A percentile compares a stretch with the other conserved stretches of the same genome.
phyloP scores from a whole-genome alignment of 148 eudicot genomes.

The Chenopodium berlandieri region DNA sequence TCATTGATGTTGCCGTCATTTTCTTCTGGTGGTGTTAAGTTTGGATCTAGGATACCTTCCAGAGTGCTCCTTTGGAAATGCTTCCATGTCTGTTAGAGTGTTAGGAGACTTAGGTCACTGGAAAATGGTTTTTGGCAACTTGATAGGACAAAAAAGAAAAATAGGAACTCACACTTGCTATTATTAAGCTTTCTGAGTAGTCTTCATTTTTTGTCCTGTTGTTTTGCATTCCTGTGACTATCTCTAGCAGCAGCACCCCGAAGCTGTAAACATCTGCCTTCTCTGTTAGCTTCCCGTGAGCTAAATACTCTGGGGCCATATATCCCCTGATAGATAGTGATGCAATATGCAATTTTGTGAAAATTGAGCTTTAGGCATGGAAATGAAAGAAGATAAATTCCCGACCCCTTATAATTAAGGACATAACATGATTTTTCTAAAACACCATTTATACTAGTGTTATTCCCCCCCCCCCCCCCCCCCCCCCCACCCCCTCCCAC shows the following conservation, averaged over 20 bases:
- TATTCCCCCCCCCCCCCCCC: too few species aligned
- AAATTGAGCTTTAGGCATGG: background rate
- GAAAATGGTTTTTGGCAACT: constrained; percentile 1
- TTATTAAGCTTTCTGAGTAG: constrained; percentile 28
- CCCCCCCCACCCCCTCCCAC: background rate
- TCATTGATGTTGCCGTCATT: background rate
- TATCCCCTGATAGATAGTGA: constrained; percentile 38
- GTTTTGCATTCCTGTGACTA: constrained; percentile 49
- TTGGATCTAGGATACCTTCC: constrained; percentile 48
- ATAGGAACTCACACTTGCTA: too few species aligned
- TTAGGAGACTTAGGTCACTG: constrained; percentile 2
- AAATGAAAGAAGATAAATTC: background rate
- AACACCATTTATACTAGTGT: background rate
- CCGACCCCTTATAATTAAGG: background rate
- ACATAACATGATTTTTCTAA: too few species aligned
- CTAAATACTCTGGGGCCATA: constrained; percentile 68
- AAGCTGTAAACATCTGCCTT: constrained; percentile 66
- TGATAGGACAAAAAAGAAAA: background rate
- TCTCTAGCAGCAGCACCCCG: constrained; percentile 54
- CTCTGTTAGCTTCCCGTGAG: constrained; percentile 53
- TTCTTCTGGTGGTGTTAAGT: constrained; percentile 11
- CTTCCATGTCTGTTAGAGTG: constrained; percentile 55
- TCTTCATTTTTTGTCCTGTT: constrained; percentile 31
- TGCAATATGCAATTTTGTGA: background rate
- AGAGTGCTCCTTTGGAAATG: constrained; percentile 46